A percentile compares a stretch with the other conserved stretches of the same genome.
Conservation (phyloP, 2,329 filamentous ascomycete genomes). For the Claviceps africana region DNA sequence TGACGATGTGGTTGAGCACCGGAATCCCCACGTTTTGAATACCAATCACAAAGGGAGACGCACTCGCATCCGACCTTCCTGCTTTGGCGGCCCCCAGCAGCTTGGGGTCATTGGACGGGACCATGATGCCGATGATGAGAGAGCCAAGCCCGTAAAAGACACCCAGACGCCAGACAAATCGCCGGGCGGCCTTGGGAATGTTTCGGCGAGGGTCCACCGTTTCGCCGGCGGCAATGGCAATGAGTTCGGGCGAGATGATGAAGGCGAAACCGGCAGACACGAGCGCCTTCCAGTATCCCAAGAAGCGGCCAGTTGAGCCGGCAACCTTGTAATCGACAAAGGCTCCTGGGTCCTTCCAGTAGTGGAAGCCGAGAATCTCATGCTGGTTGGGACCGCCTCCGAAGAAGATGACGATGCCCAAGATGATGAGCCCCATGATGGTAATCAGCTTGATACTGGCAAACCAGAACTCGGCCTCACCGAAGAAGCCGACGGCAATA, state of each 20-base stretch:
- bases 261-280: constrained; percentile 48
- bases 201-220: constrained; percentile 49
- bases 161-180: constrained; percentile 47
- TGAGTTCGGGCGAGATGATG: constrained; percentile 48
- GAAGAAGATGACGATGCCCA: constrained; percentile 41
- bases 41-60: constrained; percentile 51
- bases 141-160: constrained; percentile 51
- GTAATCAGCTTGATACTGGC: constrained; percentile 46
- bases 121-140: constrained; percentile 46
- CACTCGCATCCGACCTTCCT: constrained; percentile 34
- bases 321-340: constrained; percentile 33
- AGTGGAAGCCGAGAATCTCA: constrained; percentile 29
- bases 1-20: constrained; percentile 51
- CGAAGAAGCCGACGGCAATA: constrained; percentile 41
- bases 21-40: constrained; percentile 52
- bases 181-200: constrained; percentile 49
- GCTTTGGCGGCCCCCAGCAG: constrained; percentile 33
- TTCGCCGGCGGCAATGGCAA: constrained; percentile 51
- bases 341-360: constrained; percentile 26
- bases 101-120: constrained; percentile 48
- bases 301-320: constrained; percentile 37
- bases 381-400: constrained; percentile 38
- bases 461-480: constrained; percentile 49
- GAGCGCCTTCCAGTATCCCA: constrained; percentile 44
- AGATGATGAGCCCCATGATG: constrained; percentile 42